phyloP scores from a whole-genome alignment of 2,329 filamentous ascomycete genomes.

The Pseudogymnoascus sp. region DNA sequence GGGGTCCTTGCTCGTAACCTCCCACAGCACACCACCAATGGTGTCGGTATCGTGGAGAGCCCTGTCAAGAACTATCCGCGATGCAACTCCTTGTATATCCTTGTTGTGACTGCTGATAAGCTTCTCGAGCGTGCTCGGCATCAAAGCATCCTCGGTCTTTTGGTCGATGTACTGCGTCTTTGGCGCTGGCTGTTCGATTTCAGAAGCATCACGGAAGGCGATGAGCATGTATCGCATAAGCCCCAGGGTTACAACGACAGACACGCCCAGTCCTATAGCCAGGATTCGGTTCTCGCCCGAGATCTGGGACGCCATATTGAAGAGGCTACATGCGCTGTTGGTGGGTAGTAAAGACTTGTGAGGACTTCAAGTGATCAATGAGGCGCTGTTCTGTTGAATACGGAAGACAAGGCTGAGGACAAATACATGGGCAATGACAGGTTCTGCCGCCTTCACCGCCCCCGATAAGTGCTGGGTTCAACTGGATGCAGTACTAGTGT shows the following conservation, averaged over 20 bases:
- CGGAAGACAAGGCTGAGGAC: background rate
- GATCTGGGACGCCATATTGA: background rate
- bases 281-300: slow-evolving; percentile 22
- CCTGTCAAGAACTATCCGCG: slow-evolving; percentile 47
- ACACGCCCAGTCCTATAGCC: slow-evolving; percentile 31
- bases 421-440: background rate
- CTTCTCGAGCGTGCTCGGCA: slow-evolving; percentile 55
- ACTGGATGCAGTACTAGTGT: background rate
- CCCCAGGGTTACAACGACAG: slow-evolving; percentile 49
- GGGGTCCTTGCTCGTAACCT: slow-evolving; percentile 50
- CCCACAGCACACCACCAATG: slow-evolving; percentile 44
- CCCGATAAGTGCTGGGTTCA: background rate
- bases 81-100: slow-evolving; percentile 60
- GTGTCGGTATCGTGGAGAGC: slow-evolving; percentile 49
- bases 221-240: slow-evolving; percentile 50
- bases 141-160: slow-evolving; percentile 64
- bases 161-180: slow-evolving; percentile 67
- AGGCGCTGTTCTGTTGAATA: background rate
- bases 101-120: slow-evolving; percentile 63
- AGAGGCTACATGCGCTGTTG: slow-evolving; percentile 1
- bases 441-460: background rate
- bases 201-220: slow-evolving; percentile 53
- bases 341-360: background rate
- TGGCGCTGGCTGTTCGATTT: slow-evolving; percentile 54
- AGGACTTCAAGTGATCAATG: background rate